Conservation (phyloP, 225 moss, liverwort and hornwort species). For the Ulota crispa region DNA sequence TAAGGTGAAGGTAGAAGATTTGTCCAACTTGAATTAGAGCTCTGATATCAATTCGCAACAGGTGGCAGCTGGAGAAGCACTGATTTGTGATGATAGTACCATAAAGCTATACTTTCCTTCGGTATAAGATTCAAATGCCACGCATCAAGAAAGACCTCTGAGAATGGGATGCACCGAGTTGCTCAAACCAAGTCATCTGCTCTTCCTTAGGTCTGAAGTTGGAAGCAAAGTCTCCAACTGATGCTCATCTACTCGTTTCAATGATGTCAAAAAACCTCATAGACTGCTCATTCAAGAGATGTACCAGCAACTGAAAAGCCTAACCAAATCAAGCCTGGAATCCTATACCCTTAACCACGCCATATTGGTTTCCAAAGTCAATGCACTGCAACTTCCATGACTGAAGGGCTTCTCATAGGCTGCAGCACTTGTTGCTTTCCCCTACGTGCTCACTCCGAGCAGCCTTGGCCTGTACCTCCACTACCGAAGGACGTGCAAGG, state of each 20-base stretch:
- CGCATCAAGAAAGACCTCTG: constrained; percentile 47
- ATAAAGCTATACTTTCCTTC: constrained; percentile 50
- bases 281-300: constrained; percentile 58
- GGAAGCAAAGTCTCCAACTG: constrained; percentile 47
- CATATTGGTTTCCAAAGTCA: constrained; percentile 41
- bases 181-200: constrained; percentile 56
- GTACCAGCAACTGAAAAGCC: constrained; percentile 50
- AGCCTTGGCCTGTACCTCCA: constrained; percentile 34
- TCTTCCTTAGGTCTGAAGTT: constrained; percentile 38
- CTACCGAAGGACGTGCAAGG: constrained; percentile 40
- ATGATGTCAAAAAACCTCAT: constrained; percentile 47
- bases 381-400: constrained; percentile 44
- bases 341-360: constrained; percentile 49
- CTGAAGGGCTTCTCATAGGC: constrained; percentile 34
- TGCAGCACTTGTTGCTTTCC: constrained; percentile 37
- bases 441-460: constrained; percentile 29
- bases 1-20: constrained; percentile 45
- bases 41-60: constrained; percentile 47
- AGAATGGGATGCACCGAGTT: constrained; percentile 45
- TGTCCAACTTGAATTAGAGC: constrained; percentile 57
- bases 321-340: constrained; percentile 56
- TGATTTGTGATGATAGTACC: constrained; percentile 39
- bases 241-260: constrained; percentile 60
- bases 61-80: constrained; percentile 53
- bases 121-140: constrained; percentile 50